phyloP scores from a whole-genome alignment of 208 protist species.

The Trypanosoma conorhini region DNA sequence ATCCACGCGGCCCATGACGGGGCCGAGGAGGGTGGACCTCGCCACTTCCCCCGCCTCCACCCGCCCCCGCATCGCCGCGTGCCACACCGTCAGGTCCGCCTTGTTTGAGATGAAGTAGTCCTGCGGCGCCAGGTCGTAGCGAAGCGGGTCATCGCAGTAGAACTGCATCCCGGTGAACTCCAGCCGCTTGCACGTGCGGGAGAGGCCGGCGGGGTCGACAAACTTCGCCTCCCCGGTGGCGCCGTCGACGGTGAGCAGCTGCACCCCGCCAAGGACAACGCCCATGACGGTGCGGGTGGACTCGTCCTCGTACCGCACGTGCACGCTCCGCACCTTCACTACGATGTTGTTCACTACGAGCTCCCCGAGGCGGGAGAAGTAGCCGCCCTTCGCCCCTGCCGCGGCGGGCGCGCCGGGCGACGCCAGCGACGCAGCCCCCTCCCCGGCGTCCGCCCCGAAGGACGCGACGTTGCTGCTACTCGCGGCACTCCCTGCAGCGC shows the following conservation, averaged over 20 bases:
- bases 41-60: conserved; percentile 55
- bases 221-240: conserved; percentile 70
- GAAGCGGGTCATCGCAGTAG: conserved; percentile 82
- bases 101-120: conserved; percentile 39
- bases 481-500: neutral
- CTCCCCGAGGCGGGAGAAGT: conserved; percentile 79
- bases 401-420: neutral
- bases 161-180: conserved; percentile 75
- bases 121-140: conserved; percentile 21
- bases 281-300: conserved; percentile 58
- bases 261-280: conserved; percentile 69
- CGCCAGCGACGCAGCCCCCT: neutral
- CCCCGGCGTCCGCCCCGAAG: neutral
- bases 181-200: conserved; percentile 71
- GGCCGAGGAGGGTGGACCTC: conserved; percentile 77
- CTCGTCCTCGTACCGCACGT: conserved; percentile 87
- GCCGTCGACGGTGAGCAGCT: conserved; percentile 77
- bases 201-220: conserved; percentile 56
- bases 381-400: conserved; percentile 33
- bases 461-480: neutral
- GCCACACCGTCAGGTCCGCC: conserved; percentile 66
- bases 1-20: conserved; percentile 67
- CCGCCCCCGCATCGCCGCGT: conserved; percentile 70
- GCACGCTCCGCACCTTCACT: conserved; percentile 75
- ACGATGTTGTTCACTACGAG: conserved; percentile 89